Evolutionary conservation across 495 filamentous ascomycete genomes (phyloP).

Genomic region (Paragyromitra xinjiangensis): DNA sequence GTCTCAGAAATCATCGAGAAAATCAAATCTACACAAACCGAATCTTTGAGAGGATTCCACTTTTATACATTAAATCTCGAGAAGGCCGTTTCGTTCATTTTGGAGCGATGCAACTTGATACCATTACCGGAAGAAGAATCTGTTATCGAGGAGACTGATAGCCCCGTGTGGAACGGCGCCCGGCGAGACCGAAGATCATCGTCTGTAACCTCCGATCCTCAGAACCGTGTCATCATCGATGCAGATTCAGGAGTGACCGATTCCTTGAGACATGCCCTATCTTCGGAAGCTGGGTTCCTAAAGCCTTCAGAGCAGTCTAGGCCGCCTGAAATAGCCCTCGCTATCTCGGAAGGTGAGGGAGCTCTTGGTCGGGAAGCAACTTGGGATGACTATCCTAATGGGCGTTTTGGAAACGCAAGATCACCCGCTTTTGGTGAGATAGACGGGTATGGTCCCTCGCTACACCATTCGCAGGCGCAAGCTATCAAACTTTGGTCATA

Average conservation of each 20-base stretch:
- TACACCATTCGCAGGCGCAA: conserved; percentile 80
- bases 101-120: conserved; percentile 86
- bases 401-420: conserved; percentile 90
- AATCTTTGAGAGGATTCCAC: conserved; percentile 81
- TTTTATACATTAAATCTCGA: conserved; percentile 98
- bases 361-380: conserved; percentile 93
- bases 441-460: conserved; percentile 89
- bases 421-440: conserved; percentile 94
- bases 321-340: conserved; percentile 65
- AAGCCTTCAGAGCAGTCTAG: conserved; percentile 56
- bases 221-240: conserved; percentile 84
- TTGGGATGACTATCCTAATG: conserved; percentile 99
- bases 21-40: conserved; percentile 69
- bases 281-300: conserved; percentile 70
- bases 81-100: conserved; percentile 91
- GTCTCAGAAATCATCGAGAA: conserved; percentile 73
- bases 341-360: conserved; percentile 91
- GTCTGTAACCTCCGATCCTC: conserved; percentile 70
- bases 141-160: conserved; percentile 62
- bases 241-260: conserved; percentile 72
- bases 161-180: conserved; percentile 58
- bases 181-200: conserved; percentile 62
- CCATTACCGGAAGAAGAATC: conserved; percentile 64
- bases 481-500: conserved; percentile 85
- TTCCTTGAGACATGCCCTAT: conserved; percentile 58